Evolutionary conservation across 495 filamentous ascomycete species (phyloP).

Genomic region (Talaromyces proteolyticus): DNA sequence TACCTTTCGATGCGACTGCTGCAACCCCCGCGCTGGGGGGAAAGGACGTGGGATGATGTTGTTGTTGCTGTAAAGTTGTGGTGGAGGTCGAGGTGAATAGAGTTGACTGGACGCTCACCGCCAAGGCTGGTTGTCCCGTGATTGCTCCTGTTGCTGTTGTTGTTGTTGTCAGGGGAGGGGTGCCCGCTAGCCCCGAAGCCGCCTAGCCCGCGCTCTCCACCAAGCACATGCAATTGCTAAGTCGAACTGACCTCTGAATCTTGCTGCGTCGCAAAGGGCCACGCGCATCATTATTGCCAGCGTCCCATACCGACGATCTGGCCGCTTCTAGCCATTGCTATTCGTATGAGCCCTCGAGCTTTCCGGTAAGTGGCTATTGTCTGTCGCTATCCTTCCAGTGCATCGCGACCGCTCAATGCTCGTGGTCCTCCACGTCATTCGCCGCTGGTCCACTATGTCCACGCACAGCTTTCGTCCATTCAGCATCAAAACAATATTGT

Average conservation of each 20-base stretch:
- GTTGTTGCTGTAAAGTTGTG: not conserved
- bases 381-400: conserved; percentile 9
- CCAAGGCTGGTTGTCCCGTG: conserved; percentile 11
- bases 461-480: conserved; percentile 10
- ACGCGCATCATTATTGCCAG: no score
- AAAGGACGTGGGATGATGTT: not conserved
- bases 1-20: not conserved
- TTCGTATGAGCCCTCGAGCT: no score
- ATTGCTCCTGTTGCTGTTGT: conserved; percentile 5
- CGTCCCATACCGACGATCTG: no score
- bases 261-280: no score
- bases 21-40: not conserved
- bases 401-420: conserved; percentile 11
- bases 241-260: no score
- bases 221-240: no score
- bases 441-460: not conserved
- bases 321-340: no score
- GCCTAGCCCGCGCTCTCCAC: no score
- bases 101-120: conserved; percentile 8
- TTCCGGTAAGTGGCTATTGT: not conserved
- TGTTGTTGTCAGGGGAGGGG: no score
- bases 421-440: not conserved
- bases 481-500: conserved; percentile 6
- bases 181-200: no score
- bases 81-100: not conserved